Evolutionary conservation across 257 asterid species (phyloP).

Genomic region (Henckelia pumila): DNA sequence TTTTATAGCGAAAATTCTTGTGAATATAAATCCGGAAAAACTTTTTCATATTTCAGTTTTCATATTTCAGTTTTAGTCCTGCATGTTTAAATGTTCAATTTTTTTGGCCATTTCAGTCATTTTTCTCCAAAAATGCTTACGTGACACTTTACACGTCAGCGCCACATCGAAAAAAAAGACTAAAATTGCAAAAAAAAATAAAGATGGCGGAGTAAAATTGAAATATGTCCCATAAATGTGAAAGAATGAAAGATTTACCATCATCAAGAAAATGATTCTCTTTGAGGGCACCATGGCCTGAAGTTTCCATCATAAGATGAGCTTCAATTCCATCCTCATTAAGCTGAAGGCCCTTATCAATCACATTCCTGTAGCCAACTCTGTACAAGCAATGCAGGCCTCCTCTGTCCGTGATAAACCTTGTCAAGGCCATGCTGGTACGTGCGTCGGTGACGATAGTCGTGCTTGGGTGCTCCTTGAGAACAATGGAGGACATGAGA

Average conservation of each 20-base stretch:
- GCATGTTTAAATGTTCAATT: no score
- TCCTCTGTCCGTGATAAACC: slow-evolving; percentile 52
- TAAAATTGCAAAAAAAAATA: no score
- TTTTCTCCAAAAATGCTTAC: no score
- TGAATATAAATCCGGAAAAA: no score
- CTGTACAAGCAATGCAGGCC: slow-evolving; percentile 81
- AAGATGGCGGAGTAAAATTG: no score
- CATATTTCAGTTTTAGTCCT: no score
- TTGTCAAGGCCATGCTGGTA: slow-evolving; percentile 65
- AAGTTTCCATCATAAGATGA: slow-evolving; percentile 92
- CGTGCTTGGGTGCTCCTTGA: slow-evolving; percentile 72
- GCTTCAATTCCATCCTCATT: slow-evolving; percentile 65
- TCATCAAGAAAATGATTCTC: slow-evolving; percentile 89
- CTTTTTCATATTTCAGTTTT: no score
- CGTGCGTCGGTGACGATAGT: slow-evolving; percentile 89
- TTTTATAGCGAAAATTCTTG: no score
- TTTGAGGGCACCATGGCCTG: slow-evolving; percentile 89
- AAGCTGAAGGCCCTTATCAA: slow-evolving; percentile 78
- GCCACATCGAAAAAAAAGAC: no score
- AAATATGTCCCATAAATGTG: neutral
- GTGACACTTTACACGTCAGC: no score
- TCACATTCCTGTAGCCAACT: slow-evolving; percentile 88
- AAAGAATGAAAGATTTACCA: slow-evolving; percentile 34
- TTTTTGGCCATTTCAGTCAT: no score
- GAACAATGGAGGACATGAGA: slow-evolving; percentile 70